Percentiles rank a stretch among this genome's conserved stretches.
Conservation (phyloP, 352 stramenopile species). For the Aphanomyces astaci region DNA sequence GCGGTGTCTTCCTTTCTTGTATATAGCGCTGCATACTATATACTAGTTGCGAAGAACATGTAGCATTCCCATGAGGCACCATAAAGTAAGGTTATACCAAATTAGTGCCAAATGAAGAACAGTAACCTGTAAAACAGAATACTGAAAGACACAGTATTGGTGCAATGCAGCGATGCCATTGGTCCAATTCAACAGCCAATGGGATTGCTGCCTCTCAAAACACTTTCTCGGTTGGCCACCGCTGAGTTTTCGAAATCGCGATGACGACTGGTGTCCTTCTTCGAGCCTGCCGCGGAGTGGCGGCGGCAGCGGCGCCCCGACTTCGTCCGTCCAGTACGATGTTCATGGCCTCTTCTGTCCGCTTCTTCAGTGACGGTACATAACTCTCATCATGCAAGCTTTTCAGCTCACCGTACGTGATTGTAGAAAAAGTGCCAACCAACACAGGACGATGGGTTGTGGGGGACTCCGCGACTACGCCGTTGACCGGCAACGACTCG, state of each 20-base stretch:
- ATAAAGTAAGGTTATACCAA: too few species aligned
- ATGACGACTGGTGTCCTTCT: neutral
- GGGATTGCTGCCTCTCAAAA: neutral
- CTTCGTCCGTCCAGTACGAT: neutral
- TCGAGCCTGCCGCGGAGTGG: neutral
- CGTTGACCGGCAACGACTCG: neutral
- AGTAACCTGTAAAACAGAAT: neutral
- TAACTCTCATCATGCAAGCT: neutral
- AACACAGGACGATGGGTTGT: constrained; percentile 6
- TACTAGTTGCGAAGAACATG: too few species aligned
- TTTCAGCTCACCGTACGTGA: neutral
- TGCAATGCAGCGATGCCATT: neutral
- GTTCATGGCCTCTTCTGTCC: neutral
- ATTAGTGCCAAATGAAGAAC: neutral
- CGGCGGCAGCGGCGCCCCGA: neutral
- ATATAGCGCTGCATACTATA: too few species aligned
- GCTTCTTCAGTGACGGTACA: constrained; percentile 1
- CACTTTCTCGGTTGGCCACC: neutral
- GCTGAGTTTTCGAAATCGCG: constrained; percentile 1
- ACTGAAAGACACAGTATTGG: neutral
- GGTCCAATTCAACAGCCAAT: neutral
- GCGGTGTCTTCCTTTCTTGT: neutral
- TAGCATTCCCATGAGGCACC: too few species aligned
- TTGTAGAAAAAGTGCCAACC: neutral
- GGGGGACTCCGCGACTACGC: neutral